Evolutionary conservation across 371 early-diverging fungal genomes (phyloP).

Genomic region (Parasitella parasitica): DNA sequence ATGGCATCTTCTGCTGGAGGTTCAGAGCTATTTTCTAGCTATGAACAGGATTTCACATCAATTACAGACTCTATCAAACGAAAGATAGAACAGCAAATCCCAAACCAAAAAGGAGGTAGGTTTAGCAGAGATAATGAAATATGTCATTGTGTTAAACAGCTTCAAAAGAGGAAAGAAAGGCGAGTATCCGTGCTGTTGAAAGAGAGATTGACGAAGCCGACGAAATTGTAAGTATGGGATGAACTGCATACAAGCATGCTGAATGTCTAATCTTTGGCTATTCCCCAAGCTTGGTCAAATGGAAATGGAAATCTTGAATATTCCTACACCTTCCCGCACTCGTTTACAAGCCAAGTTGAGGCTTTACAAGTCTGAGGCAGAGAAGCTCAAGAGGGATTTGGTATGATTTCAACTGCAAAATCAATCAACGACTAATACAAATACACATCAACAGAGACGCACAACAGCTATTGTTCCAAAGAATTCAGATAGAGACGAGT

Average conservation of each 20-base stretch:
- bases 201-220: constrained; percentile 90
- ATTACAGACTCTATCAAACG: constrained; percentile 59
- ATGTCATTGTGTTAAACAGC: background rate
- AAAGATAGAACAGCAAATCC: constrained; percentile 64
- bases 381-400: constrained; percentile 73
- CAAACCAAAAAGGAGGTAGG: constrained; percentile 61
- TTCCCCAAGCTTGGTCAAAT: constrained; percentile 87
- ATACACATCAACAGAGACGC: constrained; percentile 34
- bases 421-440: no score
- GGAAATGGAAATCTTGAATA: constrained; percentile 86
- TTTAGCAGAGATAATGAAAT: background rate
- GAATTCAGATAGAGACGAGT: constrained; percentile 61
- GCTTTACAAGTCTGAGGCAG: constrained; percentile 75
- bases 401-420: no score
- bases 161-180: constrained; percentile 68
- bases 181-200: constrained; percentile 71
- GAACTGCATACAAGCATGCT: no score
- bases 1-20: constrained; percentile 51
- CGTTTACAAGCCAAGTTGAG: constrained; percentile 74
- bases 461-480: constrained; percentile 40
- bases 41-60: constrained; percentile 82
- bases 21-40: constrained; percentile 81
- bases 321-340: constrained; percentile 65
- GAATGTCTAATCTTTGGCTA: background rate
- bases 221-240: constrained; percentile 86